Evolutionary conservation across 176 grass and related monocot species (phyloP), one percentile per base, ranked within the genome.

Genomic region (Eremochloa ophiuroides): DNA sequence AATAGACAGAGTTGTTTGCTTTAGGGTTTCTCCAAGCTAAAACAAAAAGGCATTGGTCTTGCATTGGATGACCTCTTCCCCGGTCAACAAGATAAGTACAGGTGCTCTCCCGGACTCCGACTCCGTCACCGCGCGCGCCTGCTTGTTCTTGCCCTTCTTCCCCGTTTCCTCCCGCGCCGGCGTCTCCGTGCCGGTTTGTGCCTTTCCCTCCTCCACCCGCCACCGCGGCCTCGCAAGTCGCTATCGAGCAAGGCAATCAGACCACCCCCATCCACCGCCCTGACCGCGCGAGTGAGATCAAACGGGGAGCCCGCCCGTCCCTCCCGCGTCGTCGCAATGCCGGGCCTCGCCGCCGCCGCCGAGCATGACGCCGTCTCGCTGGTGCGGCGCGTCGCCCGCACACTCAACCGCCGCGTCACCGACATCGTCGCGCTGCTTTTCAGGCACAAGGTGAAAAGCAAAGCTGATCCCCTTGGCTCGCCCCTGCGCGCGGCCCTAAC

Each of bases 341-440:
- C 85, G 31, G 88, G 91, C 82, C 83, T 88, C 73, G 84, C 81
- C 69, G 77, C 81, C 69, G 77, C 81, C 18, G 69, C 83, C 23
- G 91, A 88, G 46, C 82, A 91, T 40, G 79, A 90, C 50, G 83
- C 60, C 60, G 38, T 81, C 73, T 86, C 80, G 77, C 91, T 97
- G 75, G 91, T 91, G 77, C 84, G 85, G 78, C 86, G 94, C 73
- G 46, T 94, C 62, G 87, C 91, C 37, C 89, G 91, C 76, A 76
- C 88, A 35, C 82, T 97, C 87, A 94, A 97, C 62, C 94, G 91
- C 85, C 87, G 84, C 39, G 42, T 97, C 83, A 66, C 91, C 68
- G 94, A 97, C 81, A 63, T 92, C 53, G 74, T 92, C 68, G 61
- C 85, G 8, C 76, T 97, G 2, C 87, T 94, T 53, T 64, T 97